Conservation (phyloP, 352 stramenopile species). For the Phytophthora pisi region DNA sequence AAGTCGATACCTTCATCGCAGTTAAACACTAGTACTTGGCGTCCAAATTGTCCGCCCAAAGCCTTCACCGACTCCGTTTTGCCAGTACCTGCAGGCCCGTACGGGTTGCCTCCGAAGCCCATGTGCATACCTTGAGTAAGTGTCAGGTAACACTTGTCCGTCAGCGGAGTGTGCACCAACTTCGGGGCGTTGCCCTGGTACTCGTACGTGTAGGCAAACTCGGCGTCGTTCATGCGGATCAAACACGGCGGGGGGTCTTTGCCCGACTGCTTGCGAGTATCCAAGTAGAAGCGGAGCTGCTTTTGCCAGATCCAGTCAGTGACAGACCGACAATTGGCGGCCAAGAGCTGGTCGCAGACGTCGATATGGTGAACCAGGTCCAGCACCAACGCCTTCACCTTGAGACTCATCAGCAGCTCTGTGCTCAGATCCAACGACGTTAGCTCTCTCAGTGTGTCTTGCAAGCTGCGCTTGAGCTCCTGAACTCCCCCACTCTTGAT, state of each 20-base stretch:
- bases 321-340: conserved; percentile 59
- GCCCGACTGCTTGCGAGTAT: conserved; percentile 45
- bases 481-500: conserved; percentile 77
- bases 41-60: conserved; percentile 88
- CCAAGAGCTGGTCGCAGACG: conserved; percentile 90
- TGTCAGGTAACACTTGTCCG: conserved; percentile 95
- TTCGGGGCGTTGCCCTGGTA: conserved; percentile 95
- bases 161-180: conserved; percentile 94
- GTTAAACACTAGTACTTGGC: conserved; percentile 94
- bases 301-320: conserved; percentile 93
- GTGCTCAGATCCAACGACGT: conserved; percentile 88
- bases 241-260: conserved; percentile 40
- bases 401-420: conserved; percentile 91
- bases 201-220: conserved; percentile 95
- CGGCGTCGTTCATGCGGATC: conserved; percentile 80
- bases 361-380: conserved; percentile 97
- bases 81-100: conserved; percentile 93
- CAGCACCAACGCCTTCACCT: conserved; percentile 94
- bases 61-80: conserved; percentile 97
- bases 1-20: conserved; percentile 96
- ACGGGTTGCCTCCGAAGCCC: conserved; percentile 94
- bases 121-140: conserved; percentile 94
- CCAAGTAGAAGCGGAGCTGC: conserved; percentile 92
- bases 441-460: conserved; percentile 74
- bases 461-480: conserved; percentile 71